Evolutionary conservation across 352 stramenopile genomes (phyloP), one percentile per base, ranked within the genome.

Genomic region (Phytophthora melonis): DNA sequence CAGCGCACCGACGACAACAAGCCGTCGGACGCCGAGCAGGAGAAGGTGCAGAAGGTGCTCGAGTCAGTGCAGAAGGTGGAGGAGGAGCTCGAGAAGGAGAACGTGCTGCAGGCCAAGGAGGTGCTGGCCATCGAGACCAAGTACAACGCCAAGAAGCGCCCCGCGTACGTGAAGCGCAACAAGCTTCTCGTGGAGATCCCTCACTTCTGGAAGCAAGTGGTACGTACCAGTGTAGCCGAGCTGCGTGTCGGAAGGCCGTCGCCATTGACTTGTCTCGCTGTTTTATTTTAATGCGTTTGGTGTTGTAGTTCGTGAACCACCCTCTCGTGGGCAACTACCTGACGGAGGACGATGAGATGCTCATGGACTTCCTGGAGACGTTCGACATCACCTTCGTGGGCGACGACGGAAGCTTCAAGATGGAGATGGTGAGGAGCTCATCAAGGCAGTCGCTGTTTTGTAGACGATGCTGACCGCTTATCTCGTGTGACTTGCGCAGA

Each of bases 71-170:
- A 73, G 19, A 71, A 77, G 56, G 82, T 92, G 19, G 79, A 90
- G 39, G 84, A 90, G 69, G 80, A 89, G 70, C 66, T 95, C 30
- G 86, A 95, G 58, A 76, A 82, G 63, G 72, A 88, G 52, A 88
- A 91, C 68, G 74, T 88, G 59, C 80, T 91, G 70, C 83, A 86
- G 71, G 79, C 80, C 53, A 73, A 79, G 56, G 86, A 95, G 71
- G 84, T 93, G 32, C 72, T 95, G 39, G 81, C 79, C 52, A 81
- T 95, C 53, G 88, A 95, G 74, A 86, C 73, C 81, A 93, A 93
- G 73, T 91, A 88, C 82, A 93, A 93, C 74, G 76, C 63, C 45
- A 77, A 74, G 63, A 93, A 93, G 81, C 82, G 80, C 49, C 84
- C 86, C 9, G 73, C 83, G 43, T 90, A 87, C 70, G 79, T 82